Evolutionary conservation across 495 filamentous ascomycete species (phyloP).

Genomic region (Penicillium samsonianum): DNA sequence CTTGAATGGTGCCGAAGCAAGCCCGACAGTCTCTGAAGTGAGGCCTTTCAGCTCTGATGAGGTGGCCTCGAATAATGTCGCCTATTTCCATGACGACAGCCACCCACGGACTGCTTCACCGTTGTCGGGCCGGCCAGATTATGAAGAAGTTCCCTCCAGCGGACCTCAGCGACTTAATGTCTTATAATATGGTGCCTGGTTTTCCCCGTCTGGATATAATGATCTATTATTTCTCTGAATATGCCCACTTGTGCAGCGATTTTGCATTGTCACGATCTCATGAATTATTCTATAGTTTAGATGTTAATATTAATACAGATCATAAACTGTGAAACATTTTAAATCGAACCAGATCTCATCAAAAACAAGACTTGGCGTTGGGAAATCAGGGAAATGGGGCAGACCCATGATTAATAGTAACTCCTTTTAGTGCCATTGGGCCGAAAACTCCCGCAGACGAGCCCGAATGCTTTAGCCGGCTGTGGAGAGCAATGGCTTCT

Average conservation of each 20-base stretch:
- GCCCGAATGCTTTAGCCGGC: slow-evolving; percentile 29
- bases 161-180: slow-evolving; percentile 18
- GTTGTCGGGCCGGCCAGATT: slow-evolving; percentile 16
- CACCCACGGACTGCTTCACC: slow-evolving; percentile 19
- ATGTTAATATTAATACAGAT: slow-evolving; percentile 8
- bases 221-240: slow-evolving; percentile 1
- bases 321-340: not conserved
- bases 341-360: not conserved
- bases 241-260: slow-evolving; percentile 3
- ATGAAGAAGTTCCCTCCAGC: slow-evolving; percentile 16
- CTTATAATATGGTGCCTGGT: slow-evolving; percentile 14
- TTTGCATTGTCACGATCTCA: slow-evolving; percentile 21
- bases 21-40: slow-evolving; percentile 29
- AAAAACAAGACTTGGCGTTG: not conserved
- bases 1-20: slow-evolving; percentile 40
- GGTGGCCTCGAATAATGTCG: slow-evolving; percentile 8
- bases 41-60: slow-evolving; percentile 21
- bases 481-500: slow-evolving; percentile 14
- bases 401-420: slow-evolving; percentile 18
- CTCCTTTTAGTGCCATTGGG: slow-evolving; percentile 20
- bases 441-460: slow-evolving; percentile 30
- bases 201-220: not conserved
- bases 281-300: slow-evolving; percentile 13
- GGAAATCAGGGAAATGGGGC: not conserved
- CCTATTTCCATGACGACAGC: slow-evolving; percentile 20